Evolutionary conservation across 2,329 filamentous ascomycete species (phyloP), one percentile per base, ranked within the genome.

Genomic region (Penicillium sp.): DNA sequence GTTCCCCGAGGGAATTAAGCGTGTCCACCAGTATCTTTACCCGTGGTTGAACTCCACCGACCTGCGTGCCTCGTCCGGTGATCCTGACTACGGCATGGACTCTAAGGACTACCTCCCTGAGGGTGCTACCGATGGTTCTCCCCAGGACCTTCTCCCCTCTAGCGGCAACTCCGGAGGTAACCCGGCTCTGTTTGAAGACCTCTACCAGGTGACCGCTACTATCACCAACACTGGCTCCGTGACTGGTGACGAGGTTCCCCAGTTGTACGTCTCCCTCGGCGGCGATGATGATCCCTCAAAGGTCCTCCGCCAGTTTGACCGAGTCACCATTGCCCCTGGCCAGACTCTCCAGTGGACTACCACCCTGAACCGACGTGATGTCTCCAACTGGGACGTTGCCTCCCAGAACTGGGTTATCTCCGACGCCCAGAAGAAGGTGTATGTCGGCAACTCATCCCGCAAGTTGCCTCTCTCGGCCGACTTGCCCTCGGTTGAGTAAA

Each of bases 371-470:
- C 83, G 93, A 39, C 86, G 91, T 56, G 93, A 97, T 70, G 66
- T 97, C 55, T 91, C 88, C 72, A 94, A 92, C 78, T 97, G 93
- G 93, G 90, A 96, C 65, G 79, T 84, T 0, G 81, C 70, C 1
- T 73, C 77, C n/a, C 93, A 97, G 81, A 88, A 97, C 79, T 97
- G 93, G 93, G 83, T 91, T 45, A 79, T 87, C 53, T 79, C 78
- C 31, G 67, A 77, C 23, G 79, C 84, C 64, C 74, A 79, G 52
- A 86, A 86, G 79, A 86, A 78, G 57, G 80, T 86, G 41, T 83
- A 82, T 61, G 84, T 88, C 6, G 85, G 85, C 27, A 80, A 77
- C 62, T 84, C 81, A 4, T 86, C 83, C 57, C 79, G 85, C 65
- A 85, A 82, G 56, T 71, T 87, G 62, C 78, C 77, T 23, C 77